Percentiles rank a stretch among this genome's conserved stretches.
Evolutionary conservation across 202 grass and related monocot species (phyloP).

Genomic region (Brachypodium distachyon): DNA sequence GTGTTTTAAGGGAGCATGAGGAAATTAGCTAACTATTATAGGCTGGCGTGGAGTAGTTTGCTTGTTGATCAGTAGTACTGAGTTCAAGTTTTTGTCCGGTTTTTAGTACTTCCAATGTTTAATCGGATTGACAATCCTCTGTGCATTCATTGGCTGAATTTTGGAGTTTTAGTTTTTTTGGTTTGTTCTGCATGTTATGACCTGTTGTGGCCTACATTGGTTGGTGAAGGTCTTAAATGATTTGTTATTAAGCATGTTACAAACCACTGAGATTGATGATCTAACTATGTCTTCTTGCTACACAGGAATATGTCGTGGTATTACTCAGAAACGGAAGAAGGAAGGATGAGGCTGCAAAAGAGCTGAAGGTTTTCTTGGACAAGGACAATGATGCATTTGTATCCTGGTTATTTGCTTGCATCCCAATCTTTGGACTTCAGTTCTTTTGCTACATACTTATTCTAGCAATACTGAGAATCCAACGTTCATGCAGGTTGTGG

Average conservation of each 20-base stretch:
- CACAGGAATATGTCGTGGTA: conserved; percentile 78
- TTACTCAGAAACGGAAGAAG: conserved; percentile 76
- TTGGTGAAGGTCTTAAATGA: neutral
- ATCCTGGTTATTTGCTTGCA: conserved; percentile 50
- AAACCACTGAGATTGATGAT: neutral
- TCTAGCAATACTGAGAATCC: neutral
- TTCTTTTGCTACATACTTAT: neutral
- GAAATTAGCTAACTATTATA: neutral
- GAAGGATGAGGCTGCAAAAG: conserved; percentile 56
- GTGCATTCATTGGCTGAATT: neutral
- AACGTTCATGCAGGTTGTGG: conserved; percentile 64
- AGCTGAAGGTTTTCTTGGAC: conserved; percentile 71
- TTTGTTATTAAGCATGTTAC: neutral
- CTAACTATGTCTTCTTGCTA: neutral
- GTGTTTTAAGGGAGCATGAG: neutral
- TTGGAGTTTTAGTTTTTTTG: no score
- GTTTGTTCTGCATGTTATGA: neutral
- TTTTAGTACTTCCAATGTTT: neutral
- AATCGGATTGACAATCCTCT: neutral
- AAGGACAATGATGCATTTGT: conserved; percentile 70
- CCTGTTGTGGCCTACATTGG: neutral
- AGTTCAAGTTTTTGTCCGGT: neutral
- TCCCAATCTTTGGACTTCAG: neutral
- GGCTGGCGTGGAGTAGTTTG: neutral
- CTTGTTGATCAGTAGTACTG: neutral